Percentiles rank a stretch among this genome's conserved stretches.
Evolutionary conservation across 352 stramenopile species (phyloP).

Genomic region (Elongisporangium senticosum): DNA sequence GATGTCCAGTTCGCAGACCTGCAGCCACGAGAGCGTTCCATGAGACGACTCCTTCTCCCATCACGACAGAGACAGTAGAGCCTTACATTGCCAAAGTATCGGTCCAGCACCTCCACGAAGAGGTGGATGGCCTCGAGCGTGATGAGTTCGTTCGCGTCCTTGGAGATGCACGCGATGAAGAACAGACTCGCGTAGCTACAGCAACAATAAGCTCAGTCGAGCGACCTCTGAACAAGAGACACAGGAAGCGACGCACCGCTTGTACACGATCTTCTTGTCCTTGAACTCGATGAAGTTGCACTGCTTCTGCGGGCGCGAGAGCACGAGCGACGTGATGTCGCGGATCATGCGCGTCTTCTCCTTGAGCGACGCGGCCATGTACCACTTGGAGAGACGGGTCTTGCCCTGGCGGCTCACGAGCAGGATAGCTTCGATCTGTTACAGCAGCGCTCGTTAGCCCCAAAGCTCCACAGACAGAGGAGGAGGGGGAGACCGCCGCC

Average conservation of each 20-base stretch:
- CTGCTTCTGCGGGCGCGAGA: conserved; percentile 79
- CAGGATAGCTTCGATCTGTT: conserved; percentile 83
- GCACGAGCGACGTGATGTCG: conserved; percentile 85
- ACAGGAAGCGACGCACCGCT: conserved; percentile 53
- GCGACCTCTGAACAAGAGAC: neutral
- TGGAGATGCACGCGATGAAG: conserved; percentile 95
- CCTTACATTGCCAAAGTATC: conserved; percentile 94
- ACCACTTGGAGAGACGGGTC: conserved; percentile 90
- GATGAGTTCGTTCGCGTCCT: conserved; percentile 97
- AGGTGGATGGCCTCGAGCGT: conserved; percentile 97
- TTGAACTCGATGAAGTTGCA: conserved; percentile 97
- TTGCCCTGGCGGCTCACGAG: conserved; percentile 91
- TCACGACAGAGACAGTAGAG: conserved; percentile 9
- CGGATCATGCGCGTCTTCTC: conserved; percentile 87
- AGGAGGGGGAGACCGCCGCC: neutral
- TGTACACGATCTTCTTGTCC: conserved; percentile 98
- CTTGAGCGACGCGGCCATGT: conserved; percentile 68
- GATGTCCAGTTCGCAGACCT: conserved; percentile 95
- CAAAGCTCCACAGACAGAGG: conserved; percentile 7
- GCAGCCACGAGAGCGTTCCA: conserved; percentile 26
- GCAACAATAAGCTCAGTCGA: neutral
- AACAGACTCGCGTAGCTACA: conserved; percentile 94
- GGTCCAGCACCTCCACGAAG: conserved; percentile 97
- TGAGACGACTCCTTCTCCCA: conserved; percentile 15
- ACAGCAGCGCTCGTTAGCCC: conserved; percentile 1